Conservation (phyloP, 805 yeast species). For the Ogataea methylovora region DNA sequence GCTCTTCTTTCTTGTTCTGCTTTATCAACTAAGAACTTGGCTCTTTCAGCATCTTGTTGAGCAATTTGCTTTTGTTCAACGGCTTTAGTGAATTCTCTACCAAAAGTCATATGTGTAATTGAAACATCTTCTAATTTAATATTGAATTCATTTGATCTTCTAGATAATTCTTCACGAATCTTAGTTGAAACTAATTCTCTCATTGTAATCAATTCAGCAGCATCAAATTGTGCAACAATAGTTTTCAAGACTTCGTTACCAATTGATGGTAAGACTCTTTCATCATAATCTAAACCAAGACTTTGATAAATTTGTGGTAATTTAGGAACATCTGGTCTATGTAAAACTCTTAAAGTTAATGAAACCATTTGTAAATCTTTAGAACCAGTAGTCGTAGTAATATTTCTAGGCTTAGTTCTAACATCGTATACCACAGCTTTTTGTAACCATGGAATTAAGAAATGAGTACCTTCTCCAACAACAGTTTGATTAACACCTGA, state of each 20-base stretch:
- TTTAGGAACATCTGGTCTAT: slow-evolving; percentile 81
- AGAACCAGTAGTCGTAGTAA: slow-evolving; percentile 92
- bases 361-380: slow-evolving; percentile 96
- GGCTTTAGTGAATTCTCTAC: slow-evolving; percentile 93
- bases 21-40: slow-evolving; percentile 84
- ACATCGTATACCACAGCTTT: slow-evolving; percentile 87
- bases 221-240: slow-evolving; percentile 90
- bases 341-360: slow-evolving; percentile 84
- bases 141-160: slow-evolving; percentile 81
- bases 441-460: slow-evolving; percentile 93
- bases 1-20: slow-evolving; percentile 98
- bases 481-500: slow-evolving; percentile 84
- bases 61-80: slow-evolving; percentile 99
- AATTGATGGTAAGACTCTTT: slow-evolving; percentile 85
- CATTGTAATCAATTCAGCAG: slow-evolving; percentile 94
- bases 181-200: slow-evolving; percentile 89
- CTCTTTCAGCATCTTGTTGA: slow-evolving; percentile 98
- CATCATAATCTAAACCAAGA: slow-evolving; percentile 91
- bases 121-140: slow-evolving; percentile 94
- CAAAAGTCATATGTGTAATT: slow-evolving; percentile 96
- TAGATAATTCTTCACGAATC: slow-evolving; percentile 78
- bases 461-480: slow-evolving; percentile 95
- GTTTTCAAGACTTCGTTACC: slow-evolving; percentile 87
- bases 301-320: slow-evolving; percentile 86
- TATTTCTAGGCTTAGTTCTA: slow-evolving; percentile 89